Evolutionary conservation across 805 yeast genomes (phyloP), one percentile per base, ranked within the genome.

Genomic region (Wickerhamiella hasegawae): DNA sequence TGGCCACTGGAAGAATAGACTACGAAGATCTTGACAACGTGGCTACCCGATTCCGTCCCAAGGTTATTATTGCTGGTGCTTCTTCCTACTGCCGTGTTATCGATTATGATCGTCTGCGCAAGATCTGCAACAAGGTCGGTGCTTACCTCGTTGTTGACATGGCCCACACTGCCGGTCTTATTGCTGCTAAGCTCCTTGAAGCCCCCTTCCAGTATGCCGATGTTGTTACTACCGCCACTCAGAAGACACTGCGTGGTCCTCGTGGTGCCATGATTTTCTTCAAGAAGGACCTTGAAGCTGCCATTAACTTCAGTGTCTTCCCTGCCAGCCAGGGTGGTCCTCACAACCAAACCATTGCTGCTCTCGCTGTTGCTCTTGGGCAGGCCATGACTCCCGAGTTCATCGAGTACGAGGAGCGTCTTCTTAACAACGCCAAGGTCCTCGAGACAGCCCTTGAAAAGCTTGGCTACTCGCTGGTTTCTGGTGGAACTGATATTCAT

Each of bases 311-410:
- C 60, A 83, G 95, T 6, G 98, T 90, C 36, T 90, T 90, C 84
- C 98, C 98, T 49, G 97, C 94, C 47, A 96, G 87, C 59, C 98
- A 90, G 66, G 98, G 98, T 67, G 98, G 98, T 57, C 98, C 98
- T 51, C 97, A 90, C 63, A 90, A 90, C 68, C 98, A 90, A 65
- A 90, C 98, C 45, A 90, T 90, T 54, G 77, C 95, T 47, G 97
- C 98, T 18, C 65, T 90, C 52, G 94, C 97, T 12, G 90, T 85
- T 42, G 97, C 98, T 31, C 72, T 90, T 57, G 84, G 84, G 55
- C 98, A 90, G 66, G 92, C 95, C 38, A 68, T 71, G 45, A 68
- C 83, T 34, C 92, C 90, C 40, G 97, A 84, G 58, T 90, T 77
- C 65, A 79, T 73, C 58, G 78, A 72, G 51, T 87, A 87, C 65